A percentile compares a stretch with the other conserved stretches of the same genome.
These are phyloP conservation scores for Vanderwaltozyma polyspora DNA, from an alignment of 805 yeast species.

Conservation along the genomic window DNA sequence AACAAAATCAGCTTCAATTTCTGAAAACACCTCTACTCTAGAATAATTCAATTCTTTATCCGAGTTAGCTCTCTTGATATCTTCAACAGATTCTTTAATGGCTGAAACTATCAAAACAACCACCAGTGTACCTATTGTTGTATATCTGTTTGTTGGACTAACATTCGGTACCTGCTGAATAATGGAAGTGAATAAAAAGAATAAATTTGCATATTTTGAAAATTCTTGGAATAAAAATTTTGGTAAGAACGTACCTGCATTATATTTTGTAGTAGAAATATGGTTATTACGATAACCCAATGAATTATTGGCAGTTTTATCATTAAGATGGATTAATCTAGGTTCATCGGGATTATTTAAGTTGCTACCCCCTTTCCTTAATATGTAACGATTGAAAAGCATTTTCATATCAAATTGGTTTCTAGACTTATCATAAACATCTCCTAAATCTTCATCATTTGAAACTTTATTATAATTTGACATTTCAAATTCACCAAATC, in stretches of 20 bases:
- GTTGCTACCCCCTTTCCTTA: conserved; percentile 19
- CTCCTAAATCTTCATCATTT: conserved; percentile 12
- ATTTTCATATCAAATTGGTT: conserved; percentile 30
- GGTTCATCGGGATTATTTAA: conserved; percentile 32
- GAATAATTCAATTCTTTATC: conserved; percentile 85
- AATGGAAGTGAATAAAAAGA: conserved; percentile 80
- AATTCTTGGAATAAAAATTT: conserved; percentile 94
- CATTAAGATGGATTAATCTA: conserved; percentile 58
- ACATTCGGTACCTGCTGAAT: conserved; percentile 97
- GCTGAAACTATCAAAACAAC: conserved; percentile 87
- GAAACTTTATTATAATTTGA: conserved; percentile 18
- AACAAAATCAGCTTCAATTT: conserved; percentile 51
- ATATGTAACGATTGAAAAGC: conserved; percentile 27
- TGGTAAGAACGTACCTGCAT: conserved; percentile 84
- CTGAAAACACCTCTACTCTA: conserved; percentile 50
- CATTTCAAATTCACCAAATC: conserved; percentile 18
- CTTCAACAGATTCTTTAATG: conserved; percentile 82
- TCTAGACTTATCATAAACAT: conserved; percentile 23
- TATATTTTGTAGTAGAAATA: conserved; percentile 91
- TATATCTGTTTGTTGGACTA: conserved; percentile 89
- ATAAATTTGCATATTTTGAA: conserved; percentile 90
- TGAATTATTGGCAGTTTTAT: conserved; percentile 41
- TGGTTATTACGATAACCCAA: conserved; percentile 67
- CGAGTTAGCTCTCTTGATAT: conserved; percentile 74
- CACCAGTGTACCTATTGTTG: conserved; percentile 84